These are phyloP conservation scores for Pythium phragmiticola DNA, from an alignment of 352 stramenopile species.

Conservation along the genomic window DNA sequence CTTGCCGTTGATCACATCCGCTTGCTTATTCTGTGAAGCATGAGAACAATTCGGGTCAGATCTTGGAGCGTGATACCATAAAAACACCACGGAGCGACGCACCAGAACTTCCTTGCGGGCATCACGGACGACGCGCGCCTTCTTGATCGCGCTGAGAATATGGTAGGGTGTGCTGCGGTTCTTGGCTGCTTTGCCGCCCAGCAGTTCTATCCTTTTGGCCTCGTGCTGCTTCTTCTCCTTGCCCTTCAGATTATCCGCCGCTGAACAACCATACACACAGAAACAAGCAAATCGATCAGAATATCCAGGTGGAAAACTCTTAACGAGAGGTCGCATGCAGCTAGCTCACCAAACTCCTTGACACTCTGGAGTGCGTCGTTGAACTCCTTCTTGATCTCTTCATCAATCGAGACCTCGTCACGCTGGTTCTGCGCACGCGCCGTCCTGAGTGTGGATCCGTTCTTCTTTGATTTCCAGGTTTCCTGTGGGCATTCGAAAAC, in stretches of 20 bases:
- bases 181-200: constrained; percentile 62
- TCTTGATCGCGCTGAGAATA: constrained; percentile 71
- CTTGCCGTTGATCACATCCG: constrained; percentile 73
- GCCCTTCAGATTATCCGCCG: constrained; percentile 53
- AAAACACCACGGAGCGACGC: constrained; percentile 6
- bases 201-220: constrained; percentile 64
- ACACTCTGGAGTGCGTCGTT: constrained; percentile 71
- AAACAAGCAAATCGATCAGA: background rate
- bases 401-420: constrained; percentile 44
- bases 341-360: constrained; percentile 57
- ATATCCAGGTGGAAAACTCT: background rate
- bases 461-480: constrained; percentile 61
- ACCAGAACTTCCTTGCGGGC: constrained; percentile 60
- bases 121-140: constrained; percentile 51
- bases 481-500: constrained; percentile 76
- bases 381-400: constrained; percentile 81
- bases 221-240: constrained; percentile 82
- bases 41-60: background rate
- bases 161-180: constrained; percentile 69
- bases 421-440: constrained; percentile 27
- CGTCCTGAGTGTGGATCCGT: constrained; percentile 27
- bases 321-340: background rate
- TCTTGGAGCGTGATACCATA: background rate
- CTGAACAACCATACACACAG: constrained; percentile 13
- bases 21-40: constrained; percentile 49